phyloP scores from a whole-genome alignment of 1,139 yeast genomes.

The Yamadazyma dendronema region DNA sequence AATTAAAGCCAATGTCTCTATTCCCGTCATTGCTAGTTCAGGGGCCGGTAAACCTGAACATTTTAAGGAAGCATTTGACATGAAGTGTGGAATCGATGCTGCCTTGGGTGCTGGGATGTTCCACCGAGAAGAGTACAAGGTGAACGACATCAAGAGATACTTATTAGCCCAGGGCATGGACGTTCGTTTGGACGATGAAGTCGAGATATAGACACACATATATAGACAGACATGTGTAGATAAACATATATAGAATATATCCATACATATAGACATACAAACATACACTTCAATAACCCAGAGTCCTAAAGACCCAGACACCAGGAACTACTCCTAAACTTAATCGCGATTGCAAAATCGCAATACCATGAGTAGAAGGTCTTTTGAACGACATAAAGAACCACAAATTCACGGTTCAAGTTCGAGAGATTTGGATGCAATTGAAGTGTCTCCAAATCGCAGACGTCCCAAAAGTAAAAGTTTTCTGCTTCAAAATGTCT shows the following conservation, averaged over 20 bases:
- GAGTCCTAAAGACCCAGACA: too few relatives aligned
- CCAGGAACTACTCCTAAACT: too few relatives aligned
- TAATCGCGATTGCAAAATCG: neutral
- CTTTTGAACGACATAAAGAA: neutral
- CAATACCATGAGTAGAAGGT: neutral
- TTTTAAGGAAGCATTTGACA: slow-evolving; percentile 77
- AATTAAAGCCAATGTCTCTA: slow-evolving; percentile 69
- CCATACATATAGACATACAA: too few relatives aligned
- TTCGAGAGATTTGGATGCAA: neutral
- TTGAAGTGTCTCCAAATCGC: neutral
- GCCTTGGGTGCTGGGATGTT: slow-evolving; percentile 98
- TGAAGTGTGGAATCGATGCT: slow-evolving; percentile 82
- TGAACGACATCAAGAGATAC: slow-evolving; percentile 72
- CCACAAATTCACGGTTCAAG: neutral
- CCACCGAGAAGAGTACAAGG: slow-evolving; percentile 91
- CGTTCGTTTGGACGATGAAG: slow-evolving; percentile 34
- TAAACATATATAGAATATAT: neutral
- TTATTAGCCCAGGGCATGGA: slow-evolving; percentile 39
- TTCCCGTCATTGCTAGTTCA: slow-evolving; percentile 95
- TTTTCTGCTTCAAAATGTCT: slow-evolving; percentile 23
- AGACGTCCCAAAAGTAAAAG: slow-evolving; percentile 9
- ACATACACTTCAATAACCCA: too few relatives aligned
- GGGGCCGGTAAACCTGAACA: slow-evolving; percentile 95
- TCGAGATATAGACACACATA: slow-evolving; percentile 23
- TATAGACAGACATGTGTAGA: too few relatives aligned